These are phyloP conservation scores for Lactarius pseudohatsudake DNA, from an alignment of 768 basidiomycete genomes.

Conservation along the genomic window DNA sequence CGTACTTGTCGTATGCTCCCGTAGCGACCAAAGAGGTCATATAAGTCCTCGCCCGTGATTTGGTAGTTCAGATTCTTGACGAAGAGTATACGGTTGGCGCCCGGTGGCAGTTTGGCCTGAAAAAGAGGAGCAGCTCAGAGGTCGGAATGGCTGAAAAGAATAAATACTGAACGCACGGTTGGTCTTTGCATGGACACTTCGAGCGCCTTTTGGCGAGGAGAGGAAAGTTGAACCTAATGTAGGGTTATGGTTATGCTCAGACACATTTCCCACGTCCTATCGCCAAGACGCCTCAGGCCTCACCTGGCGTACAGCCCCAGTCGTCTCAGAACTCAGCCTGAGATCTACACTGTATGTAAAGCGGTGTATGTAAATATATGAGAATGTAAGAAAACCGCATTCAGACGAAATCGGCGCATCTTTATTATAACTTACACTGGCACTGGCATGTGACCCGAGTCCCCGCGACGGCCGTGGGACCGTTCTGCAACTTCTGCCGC, in stretches of 20 bases:
- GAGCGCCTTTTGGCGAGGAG: neutral
- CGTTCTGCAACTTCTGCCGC: too few species aligned
- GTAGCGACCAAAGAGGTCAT: slow-evolving; percentile 97
- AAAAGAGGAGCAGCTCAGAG: neutral
- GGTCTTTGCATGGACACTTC: slow-evolving; percentile 70
- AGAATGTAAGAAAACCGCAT: too few species aligned
- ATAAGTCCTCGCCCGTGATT: slow-evolving; percentile 91
- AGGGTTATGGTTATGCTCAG: slow-evolving; percentile 2
- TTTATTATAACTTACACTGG: too few species aligned
- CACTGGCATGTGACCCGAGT: too few species aligned
- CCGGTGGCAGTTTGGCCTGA: slow-evolving; percentile 83
- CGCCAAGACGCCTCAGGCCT: too few species aligned
- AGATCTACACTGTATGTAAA: too few species aligned
- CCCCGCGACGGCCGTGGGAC: too few species aligned
- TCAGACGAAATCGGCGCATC: too few species aligned
- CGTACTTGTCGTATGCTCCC: slow-evolving; percentile 95
- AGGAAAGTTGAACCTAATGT: neutral
- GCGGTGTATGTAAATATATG: too few species aligned
- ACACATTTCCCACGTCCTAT: neutral
- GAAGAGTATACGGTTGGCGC: slow-evolving; percentile 91
- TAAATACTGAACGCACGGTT: slow-evolving; percentile 47
- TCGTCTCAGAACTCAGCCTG: too few species aligned
- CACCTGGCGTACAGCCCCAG: too few species aligned
- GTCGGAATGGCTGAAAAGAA: neutral
- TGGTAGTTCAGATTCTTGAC: slow-evolving; percentile 93